Base-by-base conservation (phyloP, 495 filamentous ascomycete species). In the Daldinia bambusicola region DNA sequence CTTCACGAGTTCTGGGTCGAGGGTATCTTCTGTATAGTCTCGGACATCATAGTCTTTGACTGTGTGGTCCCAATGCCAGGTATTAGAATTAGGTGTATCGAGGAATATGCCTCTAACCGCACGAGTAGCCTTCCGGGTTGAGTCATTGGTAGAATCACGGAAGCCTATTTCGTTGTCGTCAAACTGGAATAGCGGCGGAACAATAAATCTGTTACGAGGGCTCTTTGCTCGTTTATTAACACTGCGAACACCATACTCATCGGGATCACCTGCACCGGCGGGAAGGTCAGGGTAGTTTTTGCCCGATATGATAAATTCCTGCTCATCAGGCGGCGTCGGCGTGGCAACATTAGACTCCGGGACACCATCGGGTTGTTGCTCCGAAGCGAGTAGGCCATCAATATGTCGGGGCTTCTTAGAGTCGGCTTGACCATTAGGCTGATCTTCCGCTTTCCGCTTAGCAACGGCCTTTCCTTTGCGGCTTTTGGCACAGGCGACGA, bases 81-180 rank as follows among this genome's bases (percentile, higher is more conserved):
- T 79, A 34, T 77, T 80, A 5, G 80, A 79, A 41, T 79, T 80
- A 2, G 82, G 82, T 50, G 75, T 77, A 53, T 78, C 74, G 56
- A 82, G 45, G 34, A 78, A 83, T 61, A 71, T 79, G 58, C 82
- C 82, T 43, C 82, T 76, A 26, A 74, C 74, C 2, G 75, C 75
- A 63, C 75, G 77, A 50, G 75, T 83, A 43, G 79, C 78, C 36
- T 77, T 77, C 69, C 80, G 81, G 34, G 75, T 74, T 52, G 76
- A 75, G 59, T 77, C 78, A 63, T 84, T 84, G 61, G 81, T 77
- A 12, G 83, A 84, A 50, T 84, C 83, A 5, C 83, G 83, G 63
- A 84, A 83, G n/a, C 83, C 83, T 41, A 85, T 84, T 61, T 85
- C 81, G 4, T 78, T 48, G 13, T 80, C 75, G 22, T 78, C 77